Base-by-base conservation (phyloP, 345 rosid species). In the Gossypium longicalyx region DNA sequence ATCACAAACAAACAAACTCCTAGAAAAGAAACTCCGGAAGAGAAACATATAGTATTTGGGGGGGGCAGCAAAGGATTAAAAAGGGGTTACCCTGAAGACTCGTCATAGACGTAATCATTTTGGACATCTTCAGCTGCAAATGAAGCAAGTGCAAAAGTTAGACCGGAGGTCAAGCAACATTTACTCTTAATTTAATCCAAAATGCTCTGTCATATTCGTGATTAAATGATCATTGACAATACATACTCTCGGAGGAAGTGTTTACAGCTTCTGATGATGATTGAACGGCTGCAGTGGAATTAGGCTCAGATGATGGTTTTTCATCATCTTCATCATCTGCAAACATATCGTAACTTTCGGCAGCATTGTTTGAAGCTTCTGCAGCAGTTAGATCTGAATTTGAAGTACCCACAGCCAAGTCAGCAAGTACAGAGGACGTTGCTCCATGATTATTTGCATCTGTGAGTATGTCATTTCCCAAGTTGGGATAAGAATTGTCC, bases 101-200 rank as follows among this genome's bases (percentile, higher is more conserved):
- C 99, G 44, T 95, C 98, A 80, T 84, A 93, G 20, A 87, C 89
- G 67, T 89, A 95, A 82, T 91, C 97, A 82, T 77, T 86, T 67
- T 83, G 79, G 51, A 72, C 82, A 25, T 79, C 84, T 83, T 84
- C 93, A 79, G 70, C 97, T 92, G 87, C 81, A 79, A 52, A 77
- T 7, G 52, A 78, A 74, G 60, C 63, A 74, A 75, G 63, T 38
- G 74, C 48, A 59, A 23, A 76, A 59, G 54, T 34, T 23, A 65
- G 27, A 67, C 7, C 4, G 17, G 20, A 22, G 41, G 52, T 57
- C 70, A 74, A 44, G 61, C 34, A 78, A 67, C 23, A 58, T 38
- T 25, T 27, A 59, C n/a, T 10, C 53, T 22, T 57, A 16, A 71
- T 38, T 22, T 27, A 47, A 27, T 22, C 23, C 13, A 15, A 53